Conservation (phyloP, 139 green algal genomes). For the Tetradesmus obliquus region DNA sequence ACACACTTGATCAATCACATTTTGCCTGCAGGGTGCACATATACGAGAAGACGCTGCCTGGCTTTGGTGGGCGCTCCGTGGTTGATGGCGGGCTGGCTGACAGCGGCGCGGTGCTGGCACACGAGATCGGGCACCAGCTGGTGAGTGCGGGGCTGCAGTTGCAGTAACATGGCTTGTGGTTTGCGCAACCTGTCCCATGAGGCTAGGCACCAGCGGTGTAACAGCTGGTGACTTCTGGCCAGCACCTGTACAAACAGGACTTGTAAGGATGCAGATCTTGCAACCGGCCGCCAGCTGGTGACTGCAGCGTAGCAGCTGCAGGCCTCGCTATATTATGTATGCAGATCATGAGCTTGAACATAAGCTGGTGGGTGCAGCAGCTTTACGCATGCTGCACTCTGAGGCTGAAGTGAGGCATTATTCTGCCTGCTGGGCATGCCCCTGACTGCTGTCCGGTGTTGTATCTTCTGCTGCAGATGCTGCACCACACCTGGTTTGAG, state of each 20-base stretch:
- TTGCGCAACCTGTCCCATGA: not conserved
- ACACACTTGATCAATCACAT: no score
- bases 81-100: constrained; percentile 24
- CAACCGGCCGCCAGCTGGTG: no score
- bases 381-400: no score
- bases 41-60: constrained; percentile 36
- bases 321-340: not conserved
- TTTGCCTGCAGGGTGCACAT: constrained; percentile 5
- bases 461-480: not conserved
- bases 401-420: no score
- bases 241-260: no score
- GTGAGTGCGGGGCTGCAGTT: constrained; percentile 1
- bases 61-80: not conserved
- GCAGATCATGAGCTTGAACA: not conserved
- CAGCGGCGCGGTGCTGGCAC: constrained; percentile 8
- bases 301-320: no score
- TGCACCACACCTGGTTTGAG: not conserved
- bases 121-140: constrained; percentile 41
- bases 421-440: no score
- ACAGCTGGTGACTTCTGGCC: not conserved
- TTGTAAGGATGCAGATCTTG: no score
- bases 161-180: not conserved
- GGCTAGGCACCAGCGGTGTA: not conserved
- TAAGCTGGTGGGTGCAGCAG: not conserved
- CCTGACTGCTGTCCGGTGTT: not conserved